Conservation (phyloP, 2,329 filamentous ascomycete genomes). For the Xylaria sp. region DNA sequence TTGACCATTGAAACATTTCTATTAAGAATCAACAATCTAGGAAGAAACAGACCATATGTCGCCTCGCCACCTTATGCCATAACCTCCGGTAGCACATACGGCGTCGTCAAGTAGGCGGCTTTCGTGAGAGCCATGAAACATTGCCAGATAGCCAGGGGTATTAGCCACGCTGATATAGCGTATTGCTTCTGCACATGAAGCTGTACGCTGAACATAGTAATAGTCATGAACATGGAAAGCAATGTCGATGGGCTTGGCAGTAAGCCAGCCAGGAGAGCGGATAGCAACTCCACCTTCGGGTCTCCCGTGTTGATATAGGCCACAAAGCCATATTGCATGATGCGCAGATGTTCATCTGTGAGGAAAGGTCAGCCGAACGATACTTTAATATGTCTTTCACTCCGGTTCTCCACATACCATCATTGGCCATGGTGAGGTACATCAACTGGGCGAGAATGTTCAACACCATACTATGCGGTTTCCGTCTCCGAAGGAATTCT, state of each 20-base stretch:
- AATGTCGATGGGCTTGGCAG: neutral
- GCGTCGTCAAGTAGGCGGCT: neutral
- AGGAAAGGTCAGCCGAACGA: neutral
- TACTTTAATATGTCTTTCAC: neutral
- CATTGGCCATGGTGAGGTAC: neutral
- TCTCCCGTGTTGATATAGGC: neutral
- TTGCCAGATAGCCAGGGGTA: neutral
- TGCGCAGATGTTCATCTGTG: neutral
- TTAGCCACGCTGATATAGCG: neutral
- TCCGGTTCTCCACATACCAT: neutral
- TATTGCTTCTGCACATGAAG: neutral
- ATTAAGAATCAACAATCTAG: no score
- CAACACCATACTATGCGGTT: neutral
- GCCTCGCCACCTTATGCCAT: neutral
- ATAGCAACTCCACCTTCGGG: neutral
- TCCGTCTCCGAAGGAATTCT: neutral
- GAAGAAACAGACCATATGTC: no score
- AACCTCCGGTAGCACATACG: neutral
- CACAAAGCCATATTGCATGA: neutral
- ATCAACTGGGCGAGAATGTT: neutral
- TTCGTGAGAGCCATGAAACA: neutral
- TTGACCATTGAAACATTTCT: no score
- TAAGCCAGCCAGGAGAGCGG: neutral
- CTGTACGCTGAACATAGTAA: neutral
- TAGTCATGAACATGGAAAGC: neutral